Percentiles rank a stretch among this genome's conserved stretches.
These are phyloP conservation scores for Pyrenochaeta sp. DNA, from an alignment of 2,329 filamentous ascomycete species.

Conservation along the genomic window DNA sequence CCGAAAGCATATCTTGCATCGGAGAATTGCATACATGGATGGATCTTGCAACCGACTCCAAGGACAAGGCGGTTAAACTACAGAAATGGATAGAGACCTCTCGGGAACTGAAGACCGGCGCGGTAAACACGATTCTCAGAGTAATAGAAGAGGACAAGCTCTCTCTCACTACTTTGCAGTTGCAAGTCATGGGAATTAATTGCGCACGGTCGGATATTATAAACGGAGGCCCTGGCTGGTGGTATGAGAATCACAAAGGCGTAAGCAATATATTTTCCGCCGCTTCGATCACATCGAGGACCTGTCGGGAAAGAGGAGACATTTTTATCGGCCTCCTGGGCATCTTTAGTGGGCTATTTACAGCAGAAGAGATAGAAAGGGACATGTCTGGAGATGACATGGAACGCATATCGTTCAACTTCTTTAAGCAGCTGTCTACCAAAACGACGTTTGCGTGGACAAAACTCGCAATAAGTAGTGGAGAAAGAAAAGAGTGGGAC, in stretches of 20 bases:
- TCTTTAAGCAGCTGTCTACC: slow-evolving; percentile 2
- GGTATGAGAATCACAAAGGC: slow-evolving; percentile 6
- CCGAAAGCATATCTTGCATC: slow-evolving; percentile 1
- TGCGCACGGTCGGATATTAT: slow-evolving; percentile 8
- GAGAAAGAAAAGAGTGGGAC: slow-evolving; percentile 5
- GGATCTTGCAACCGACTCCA: slow-evolving; percentile 4
- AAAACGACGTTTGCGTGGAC: slow-evolving; percentile 5
- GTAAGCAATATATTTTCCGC: slow-evolving; percentile 10
- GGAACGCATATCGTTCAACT: slow-evolving; percentile 8
- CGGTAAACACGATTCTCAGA: slow-evolving; percentile 4
- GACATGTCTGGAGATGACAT: slow-evolving; percentile 5
- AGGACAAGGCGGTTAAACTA: slow-evolving; percentile 5
- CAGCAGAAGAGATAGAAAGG: neutral
- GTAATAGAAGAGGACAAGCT: slow-evolving; percentile 2
- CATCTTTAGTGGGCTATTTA: slow-evolving; percentile 8
- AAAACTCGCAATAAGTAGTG: slow-evolving; percentile 9
- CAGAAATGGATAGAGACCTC: slow-evolving; percentile 2
- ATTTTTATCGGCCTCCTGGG: slow-evolving; percentile 6
- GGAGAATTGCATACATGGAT: slow-evolving; percentile 9
- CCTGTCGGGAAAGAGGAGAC: neutral
- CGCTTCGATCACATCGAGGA: slow-evolving; percentile 1
- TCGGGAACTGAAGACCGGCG: neutral
- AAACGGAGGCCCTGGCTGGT: slow-evolving; percentile 9
- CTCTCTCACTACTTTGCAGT: neutral
- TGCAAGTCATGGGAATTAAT: slow-evolving; percentile 4